Conservation (phyloP, 1,284 basidiomycete genomes). For the Trichosporon inkin region DNA sequence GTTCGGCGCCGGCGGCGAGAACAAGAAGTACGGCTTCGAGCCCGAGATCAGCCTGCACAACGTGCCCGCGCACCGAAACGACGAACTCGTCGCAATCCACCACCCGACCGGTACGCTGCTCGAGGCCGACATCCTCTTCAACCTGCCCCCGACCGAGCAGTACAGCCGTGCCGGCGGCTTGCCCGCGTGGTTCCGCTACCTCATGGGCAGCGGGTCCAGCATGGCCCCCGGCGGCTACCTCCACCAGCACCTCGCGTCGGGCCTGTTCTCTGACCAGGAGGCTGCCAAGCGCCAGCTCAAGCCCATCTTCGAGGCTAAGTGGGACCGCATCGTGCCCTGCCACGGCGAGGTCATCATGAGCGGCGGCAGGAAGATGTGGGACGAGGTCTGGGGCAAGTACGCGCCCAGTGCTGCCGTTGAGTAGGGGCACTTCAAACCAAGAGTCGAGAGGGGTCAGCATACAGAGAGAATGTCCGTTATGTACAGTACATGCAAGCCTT, state of each 20-base stretch:
- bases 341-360: constrained; percentile 82
- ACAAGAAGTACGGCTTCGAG: constrained; percentile 69
- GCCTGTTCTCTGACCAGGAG: constrained; percentile 60
- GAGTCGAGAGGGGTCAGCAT: too few species aligned
- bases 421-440: not conserved
- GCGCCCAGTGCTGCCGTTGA: not conserved
- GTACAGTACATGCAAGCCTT: not conserved
- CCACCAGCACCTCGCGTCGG: constrained; percentile 59
- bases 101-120: constrained; percentile 70
- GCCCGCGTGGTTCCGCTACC: constrained; percentile 45
- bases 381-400: constrained; percentile 34
- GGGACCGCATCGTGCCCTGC: constrained; percentile 83
- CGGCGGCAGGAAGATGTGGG: constrained; percentile 68
- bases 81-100: constrained; percentile 88
- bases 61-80: constrained; percentile 75
- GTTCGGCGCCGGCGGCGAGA: constrained; percentile 44
- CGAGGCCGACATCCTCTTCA: constrained; percentile 84
- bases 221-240: constrained; percentile 61
- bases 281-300: constrained; percentile 33
- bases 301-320: constrained; percentile 56
- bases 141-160: constrained; percentile 82
- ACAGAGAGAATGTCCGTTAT: too few species aligned
- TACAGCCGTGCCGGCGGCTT: constrained; percentile 57
- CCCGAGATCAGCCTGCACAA: constrained; percentile 61
- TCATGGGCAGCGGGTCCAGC: constrained; percentile 30